These are phyloP conservation scores for Thielaviopsis euricoi DNA, from an alignment of 2,329 filamentous ascomycete genomes.

Conservation along the genomic window DNA sequence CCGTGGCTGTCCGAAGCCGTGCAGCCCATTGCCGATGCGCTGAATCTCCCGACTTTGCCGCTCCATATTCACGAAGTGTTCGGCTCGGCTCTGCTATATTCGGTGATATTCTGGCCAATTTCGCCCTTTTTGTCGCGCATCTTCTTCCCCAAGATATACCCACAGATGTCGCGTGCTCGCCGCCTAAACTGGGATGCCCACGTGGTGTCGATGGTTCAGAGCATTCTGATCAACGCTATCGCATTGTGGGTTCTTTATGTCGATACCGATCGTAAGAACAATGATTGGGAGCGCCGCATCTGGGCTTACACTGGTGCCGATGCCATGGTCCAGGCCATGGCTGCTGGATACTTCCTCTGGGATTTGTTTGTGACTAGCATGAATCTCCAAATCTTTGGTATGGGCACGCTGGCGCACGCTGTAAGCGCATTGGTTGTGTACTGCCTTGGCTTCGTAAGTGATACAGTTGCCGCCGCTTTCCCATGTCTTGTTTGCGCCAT, in stretches of 20 bases:
- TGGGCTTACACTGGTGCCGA: constrained; percentile 62
- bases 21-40: constrained; percentile 45
- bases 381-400: constrained; percentile 55
- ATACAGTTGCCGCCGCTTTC: background rate
- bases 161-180: constrained; percentile 44
- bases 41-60: constrained; percentile 49
- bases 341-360: constrained; percentile 72
- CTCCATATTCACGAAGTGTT: constrained; percentile 65
- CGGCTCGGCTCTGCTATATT: constrained; percentile 50
- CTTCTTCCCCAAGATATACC: constrained; percentile 48
- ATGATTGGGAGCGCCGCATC: constrained; percentile 51
- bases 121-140: constrained; percentile 49
- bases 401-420: constrained; percentile 65
- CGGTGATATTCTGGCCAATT: constrained; percentile 46
- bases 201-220: constrained; percentile 70
- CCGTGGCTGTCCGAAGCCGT: constrained; percentile 40
- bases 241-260: constrained; percentile 57
- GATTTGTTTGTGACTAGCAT: constrained; percentile 54
- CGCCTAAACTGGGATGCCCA: constrained; percentile 71
- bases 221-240: constrained; percentile 50
- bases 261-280: constrained; percentile 50
- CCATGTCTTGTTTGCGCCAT: background rate
- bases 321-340: constrained; percentile 61
- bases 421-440: constrained; percentile 59
- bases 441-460: constrained; percentile 60